Conservation (phyloP, 805 yeast genomes). For the Ascoidea rubescens region DNA sequence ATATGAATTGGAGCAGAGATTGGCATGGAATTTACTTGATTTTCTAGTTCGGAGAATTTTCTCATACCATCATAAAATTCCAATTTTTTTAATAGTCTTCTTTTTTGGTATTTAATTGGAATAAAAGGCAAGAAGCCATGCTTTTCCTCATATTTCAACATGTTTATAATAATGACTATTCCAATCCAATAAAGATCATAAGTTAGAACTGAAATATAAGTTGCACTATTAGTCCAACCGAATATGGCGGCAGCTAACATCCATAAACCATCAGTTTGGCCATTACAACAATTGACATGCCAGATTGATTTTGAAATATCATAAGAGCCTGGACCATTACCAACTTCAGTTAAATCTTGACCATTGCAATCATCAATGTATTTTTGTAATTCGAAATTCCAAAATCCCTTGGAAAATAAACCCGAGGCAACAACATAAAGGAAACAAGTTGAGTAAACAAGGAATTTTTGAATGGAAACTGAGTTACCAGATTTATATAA, state of each 20-base stretch:
- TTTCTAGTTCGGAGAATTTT: not conserved
- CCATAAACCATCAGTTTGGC: conserved; percentile 86
- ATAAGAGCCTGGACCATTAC: conserved; percentile 89
- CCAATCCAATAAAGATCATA: conserved; percentile 60
- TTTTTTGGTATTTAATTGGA: conserved; percentile 49
- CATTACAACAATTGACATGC: conserved; percentile 94
- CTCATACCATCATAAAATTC: conserved; percentile 6
- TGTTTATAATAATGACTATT: conserved; percentile 26
- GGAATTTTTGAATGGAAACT: conserved; percentile 58
- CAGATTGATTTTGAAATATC: conserved; percentile 69
- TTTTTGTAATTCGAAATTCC: conserved; percentile 76
- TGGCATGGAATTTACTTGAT: not conserved
- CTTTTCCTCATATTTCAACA: conserved; percentile 38
- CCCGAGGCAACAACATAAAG: conserved; percentile 82
- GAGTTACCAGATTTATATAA: conserved; percentile 73
- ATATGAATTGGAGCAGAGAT: not conserved
- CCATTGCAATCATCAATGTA: conserved; percentile 69
- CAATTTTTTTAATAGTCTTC: conserved; percentile 29
- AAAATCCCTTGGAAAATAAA: conserved; percentile 70
- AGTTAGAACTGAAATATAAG: conserved; percentile 71
- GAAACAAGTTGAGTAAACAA: conserved; percentile 66
- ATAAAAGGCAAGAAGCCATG: conserved; percentile 45
- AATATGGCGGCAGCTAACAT: conserved; percentile 78
- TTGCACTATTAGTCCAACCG: conserved; percentile 93
- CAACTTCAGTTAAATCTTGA: conserved; percentile 74